Base-by-base conservation (phyloP, 2,329 filamentous ascomycete genomes). In the Penicillium sp. region DNA sequence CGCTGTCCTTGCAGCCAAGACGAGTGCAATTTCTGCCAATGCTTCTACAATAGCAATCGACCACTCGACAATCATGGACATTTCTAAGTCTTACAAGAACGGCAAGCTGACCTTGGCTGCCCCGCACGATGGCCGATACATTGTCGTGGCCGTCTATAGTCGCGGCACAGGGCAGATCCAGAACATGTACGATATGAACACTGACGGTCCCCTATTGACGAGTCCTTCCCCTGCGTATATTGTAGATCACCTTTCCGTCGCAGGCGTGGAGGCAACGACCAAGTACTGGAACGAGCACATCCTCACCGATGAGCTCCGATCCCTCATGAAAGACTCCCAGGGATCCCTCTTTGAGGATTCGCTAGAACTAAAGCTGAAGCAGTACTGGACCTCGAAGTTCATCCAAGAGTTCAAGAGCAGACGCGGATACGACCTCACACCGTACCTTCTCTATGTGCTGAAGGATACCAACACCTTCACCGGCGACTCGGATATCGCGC, bases 271-370 rank as follows among this genome's bases (percentile, higher is more conserved):
- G n/a, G 38, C 38, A 5, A 17, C 48, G 5, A 30, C 30, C 8
- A 31, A 31, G 1, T 51, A 51, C 23, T 51, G 48, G 48, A 29
- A 51, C 21, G 23, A 51, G 48, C 21, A 51, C 13, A 31, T 51
- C 21, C 23, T 51, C 19, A 51, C 26, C 1, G 48, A 51, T n/a
- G 23, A 51, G 23, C 48, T 51, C 9, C 23, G 48, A 13, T 9
- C 13, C 19, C 29, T 35, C 6, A 17, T 56, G 38, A 46, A 45
- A 9, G 26, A 7, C 11, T 31, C n/a, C n/a, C 17, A 31, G 17
- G 53, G 53, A 35, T 56, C 51, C 7, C 19, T 54, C 13, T 54
- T 54, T 17, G 51, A 54, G 17, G 53, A 56, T 41, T 56, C 53
- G 6, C 41, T 56, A 5, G 53, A 56, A 23, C 38, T 56, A n/a